These are phyloP conservation scores for Leucocoprinus gongylophorus DNA, from an alignment of 1,284 basidiomycete species.

Conservation along the genomic window DNA sequence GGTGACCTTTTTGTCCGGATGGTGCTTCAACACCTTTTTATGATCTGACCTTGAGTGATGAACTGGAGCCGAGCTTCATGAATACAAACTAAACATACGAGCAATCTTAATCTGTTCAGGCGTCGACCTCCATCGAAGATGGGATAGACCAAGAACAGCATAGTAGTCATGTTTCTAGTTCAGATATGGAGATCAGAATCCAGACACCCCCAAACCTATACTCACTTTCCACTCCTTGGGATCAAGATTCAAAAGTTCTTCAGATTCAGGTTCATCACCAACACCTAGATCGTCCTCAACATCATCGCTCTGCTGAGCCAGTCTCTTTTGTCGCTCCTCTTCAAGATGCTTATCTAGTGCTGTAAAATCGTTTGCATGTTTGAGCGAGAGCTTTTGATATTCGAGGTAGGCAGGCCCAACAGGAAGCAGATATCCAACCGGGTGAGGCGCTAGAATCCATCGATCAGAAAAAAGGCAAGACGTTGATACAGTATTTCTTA, in stretches of 20 bases:
- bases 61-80: not conserved
- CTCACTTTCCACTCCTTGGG: conserved; percentile 97
- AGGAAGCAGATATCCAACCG: conserved; percentile 53
- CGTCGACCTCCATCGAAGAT: conserved; percentile 83
- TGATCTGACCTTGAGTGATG: conserved; percentile 54
- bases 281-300: conserved; percentile 87
- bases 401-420: conserved; percentile 81
- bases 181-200: not conserved
- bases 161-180: conserved; percentile 95
- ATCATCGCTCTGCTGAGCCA: conserved; percentile 47
- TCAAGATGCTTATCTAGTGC: conserved; percentile 62
- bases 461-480: not conserved
- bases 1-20: conserved; percentile 94
- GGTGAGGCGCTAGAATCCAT: conserved; percentile 24
- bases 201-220: conserved; percentile 6
- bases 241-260: conserved; percentile 70
- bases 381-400: conserved; percentile 68
- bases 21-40: conserved; percentile 98
- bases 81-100: conserved; percentile 50
- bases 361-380: conserved; percentile 75
- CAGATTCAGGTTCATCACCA: conserved; percentile 84
- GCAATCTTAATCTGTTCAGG: conserved; percentile 95
- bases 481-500: conserved; percentile 10
- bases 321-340: conserved; percentile 39
- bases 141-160: conserved; percentile 89